Percentiles rank a stretch among this genome's conserved stretches.
Evolutionary conservation across 345 rosid genomes (phyloP).

Genomic region (Sisymbrium irio): DNA sequence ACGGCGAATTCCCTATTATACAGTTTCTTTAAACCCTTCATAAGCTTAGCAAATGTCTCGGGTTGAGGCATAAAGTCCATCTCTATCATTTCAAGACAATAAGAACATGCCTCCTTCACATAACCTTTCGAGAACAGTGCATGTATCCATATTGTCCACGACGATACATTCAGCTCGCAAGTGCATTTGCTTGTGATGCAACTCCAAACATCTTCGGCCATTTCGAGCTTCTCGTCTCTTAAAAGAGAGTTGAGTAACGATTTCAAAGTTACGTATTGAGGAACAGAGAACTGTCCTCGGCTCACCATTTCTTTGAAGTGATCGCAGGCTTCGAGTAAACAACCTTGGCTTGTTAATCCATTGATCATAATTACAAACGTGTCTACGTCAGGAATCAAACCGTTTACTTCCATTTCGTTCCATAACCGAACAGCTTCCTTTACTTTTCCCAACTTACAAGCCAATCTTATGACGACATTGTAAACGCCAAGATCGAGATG

Average conservation of each 20-base stretch:
- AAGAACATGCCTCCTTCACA: constrained; percentile 82
- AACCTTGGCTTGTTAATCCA: constrained; percentile 64
- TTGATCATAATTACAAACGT: constrained; percentile 65
- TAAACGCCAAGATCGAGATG: constrained; percentile 53
- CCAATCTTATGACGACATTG: constrained; percentile 68
- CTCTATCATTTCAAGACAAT: constrained; percentile 94
- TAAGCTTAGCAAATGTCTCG: constrained; percentile 83
- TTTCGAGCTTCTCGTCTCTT: constrained; percentile 70
- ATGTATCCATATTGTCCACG: constrained; percentile 97
- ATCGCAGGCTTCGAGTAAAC: constrained; percentile 62
- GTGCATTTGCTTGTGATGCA: constrained; percentile 57
- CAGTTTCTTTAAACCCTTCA: constrained; percentile 71
- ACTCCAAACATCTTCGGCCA: constrained; percentile 83
- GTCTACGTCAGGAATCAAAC: constrained; percentile 72
- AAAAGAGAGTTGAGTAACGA: constrained; percentile 57
- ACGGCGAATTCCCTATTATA: constrained; percentile 72
- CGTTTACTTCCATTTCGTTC: constrained; percentile 70
- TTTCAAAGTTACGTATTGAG: constrained; percentile 71
- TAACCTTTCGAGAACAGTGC: constrained; percentile 75
- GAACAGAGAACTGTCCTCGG: constrained; percentile 61
- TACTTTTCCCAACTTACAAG: constrained; percentile 73
- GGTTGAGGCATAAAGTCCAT: constrained; percentile 81
- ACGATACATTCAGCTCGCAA: constrained; percentile 63
- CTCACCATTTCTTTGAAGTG: constrained; percentile 82
- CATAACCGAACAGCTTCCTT: constrained; percentile 57